Evolutionary conservation across 169 alveolate genomes (phyloP).

Genomic region (Sarcocystis neurona): DNA sequence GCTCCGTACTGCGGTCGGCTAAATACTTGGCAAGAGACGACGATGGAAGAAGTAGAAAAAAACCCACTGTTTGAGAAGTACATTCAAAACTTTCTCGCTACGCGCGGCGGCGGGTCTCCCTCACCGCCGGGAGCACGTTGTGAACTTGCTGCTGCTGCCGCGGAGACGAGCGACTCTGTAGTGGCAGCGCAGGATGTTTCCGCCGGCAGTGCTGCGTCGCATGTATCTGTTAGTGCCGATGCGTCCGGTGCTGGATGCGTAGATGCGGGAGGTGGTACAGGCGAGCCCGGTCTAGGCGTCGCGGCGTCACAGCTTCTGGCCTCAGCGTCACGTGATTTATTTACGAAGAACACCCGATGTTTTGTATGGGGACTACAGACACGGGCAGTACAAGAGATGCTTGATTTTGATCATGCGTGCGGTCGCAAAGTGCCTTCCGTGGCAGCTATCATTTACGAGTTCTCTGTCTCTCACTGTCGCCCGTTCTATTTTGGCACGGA

Average conservation of each 20-base stretch:
- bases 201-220: too few relatives aligned
- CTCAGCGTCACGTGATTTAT: conserved; percentile 6
- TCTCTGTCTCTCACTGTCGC: conserved; percentile 45
- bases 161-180: too few relatives aligned
- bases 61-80: conserved; percentile 41
- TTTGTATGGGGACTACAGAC: conserved; percentile 71
- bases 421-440: conserved; percentile 58
- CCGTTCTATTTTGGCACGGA: conserved; percentile 67
- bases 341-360: conserved; percentile 34
- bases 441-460: conserved; percentile 52
- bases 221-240: too few relatives aligned
- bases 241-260: too few relatives aligned
- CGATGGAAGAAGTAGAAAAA: conserved; percentile 42
- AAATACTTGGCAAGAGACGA: conserved; percentile 45
- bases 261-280: too few relatives aligned
- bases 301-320: neutral
- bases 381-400: conserved; percentile 73
- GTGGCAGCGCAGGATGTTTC: too few relatives aligned
- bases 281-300: too few relatives aligned
- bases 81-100: conserved; percentile 17
- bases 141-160: too few relatives aligned
- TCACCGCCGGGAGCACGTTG: too few relatives aligned
- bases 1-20: conserved; percentile 1
- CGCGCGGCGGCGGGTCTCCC: too few relatives aligned
- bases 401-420: conserved; percentile 71